Percentiles rank a stretch among this genome's conserved stretches.
Evolutionary conservation across 768 basidiomycete genomes (phyloP).

Genomic region (Boletus reticulatus): DNA sequence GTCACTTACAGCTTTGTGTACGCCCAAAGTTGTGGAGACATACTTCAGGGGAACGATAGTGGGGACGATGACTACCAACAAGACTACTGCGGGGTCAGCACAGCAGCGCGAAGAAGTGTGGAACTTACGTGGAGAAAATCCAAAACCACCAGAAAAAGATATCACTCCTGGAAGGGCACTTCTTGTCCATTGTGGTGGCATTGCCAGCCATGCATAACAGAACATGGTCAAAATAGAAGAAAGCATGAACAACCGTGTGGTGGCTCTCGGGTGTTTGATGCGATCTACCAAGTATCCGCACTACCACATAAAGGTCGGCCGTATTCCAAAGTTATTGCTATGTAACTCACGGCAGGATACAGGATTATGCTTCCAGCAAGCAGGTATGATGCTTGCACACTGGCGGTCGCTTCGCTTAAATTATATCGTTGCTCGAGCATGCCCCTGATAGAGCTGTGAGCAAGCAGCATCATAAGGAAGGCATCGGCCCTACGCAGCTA

Average conservation of each 20-base stretch:
- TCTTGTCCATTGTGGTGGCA: constrained; percentile 55
- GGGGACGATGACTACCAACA: constrained; percentile 74
- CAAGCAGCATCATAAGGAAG: background rate
- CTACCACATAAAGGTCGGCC: constrained; percentile 30
- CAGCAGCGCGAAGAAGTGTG: background rate
- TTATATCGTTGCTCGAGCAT: constrained; percentile 68
- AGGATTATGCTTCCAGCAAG: constrained; percentile 66
- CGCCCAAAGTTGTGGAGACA: constrained; percentile 74
- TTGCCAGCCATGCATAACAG: constrained; percentile 64
- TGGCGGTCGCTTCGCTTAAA: constrained; percentile 57
- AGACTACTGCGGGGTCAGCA: constrained; percentile 40
- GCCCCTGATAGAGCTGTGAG: constrained; percentile 44
- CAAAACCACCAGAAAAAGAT: constrained; percentile 65
- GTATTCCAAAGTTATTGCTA: background rate
- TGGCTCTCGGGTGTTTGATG: constrained; percentile 53
- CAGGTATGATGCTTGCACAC: constrained; percentile 66
- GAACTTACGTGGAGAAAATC: constrained; percentile 61
- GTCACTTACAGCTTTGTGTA: constrained; percentile 68
- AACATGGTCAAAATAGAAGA: constrained; percentile 59
- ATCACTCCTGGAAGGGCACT: constrained; percentile 61
- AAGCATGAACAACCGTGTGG: constrained; percentile 54
- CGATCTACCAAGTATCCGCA: constrained; percentile 66
- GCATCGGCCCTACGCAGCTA: constrained; percentile 54
- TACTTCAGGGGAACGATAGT: constrained; percentile 68
- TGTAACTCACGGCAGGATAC: constrained; percentile 59